Evolutionary conservation across 108 stramenopile species (phyloP), one percentile per base, ranked within the genome.

Genomic region (Discostella stelligeroides): DNA sequence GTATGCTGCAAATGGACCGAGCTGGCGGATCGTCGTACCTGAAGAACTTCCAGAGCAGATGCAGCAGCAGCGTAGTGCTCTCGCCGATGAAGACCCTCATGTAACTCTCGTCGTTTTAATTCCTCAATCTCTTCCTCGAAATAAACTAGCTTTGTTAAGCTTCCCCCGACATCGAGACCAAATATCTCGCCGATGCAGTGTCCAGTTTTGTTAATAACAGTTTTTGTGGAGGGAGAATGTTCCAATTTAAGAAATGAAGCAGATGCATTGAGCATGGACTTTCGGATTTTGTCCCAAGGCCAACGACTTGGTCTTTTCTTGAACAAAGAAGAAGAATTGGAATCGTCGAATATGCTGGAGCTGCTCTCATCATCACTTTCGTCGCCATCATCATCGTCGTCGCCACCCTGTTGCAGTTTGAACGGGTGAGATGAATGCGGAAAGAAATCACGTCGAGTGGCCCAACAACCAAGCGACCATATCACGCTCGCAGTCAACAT

Each of bases 111-210:
- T 37, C 69, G 54, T 50, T 77, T 78, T 21, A 58, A 65, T 47
- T 85, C 68, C 20, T 77, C 51, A 38, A 76, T 39, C 62, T 80
- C 68, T 57, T 88, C 79, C 68, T 98, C 95, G 68, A 98, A 98
- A 72, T 98, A 98, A 5, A 99, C 96, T 11, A 99, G 79, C 69
- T 99, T 99, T 13, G 95, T 84, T 7, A 99, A 82, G 6, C 97
- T 97, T 12, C 99, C 99, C 8, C 99, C 99, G 7, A 95, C 88
- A 68, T 95, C 94, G 41, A 95, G 71, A 17, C 94, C 94, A 11
- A 95, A 82, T 11, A 88, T 88, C 39, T 68, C 85, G 14, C 90
- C 89, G 20, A 88, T 88, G 75, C 79, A 80, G 4, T 73, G 73
- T 12, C 76, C 76, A 11, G 50, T 65, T 63, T 78, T 78, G 40